Evolutionary conservation across 2,329 filamentous ascomycete species (phyloP).

Genomic region (Aspergillus puulaauensis): DNA sequence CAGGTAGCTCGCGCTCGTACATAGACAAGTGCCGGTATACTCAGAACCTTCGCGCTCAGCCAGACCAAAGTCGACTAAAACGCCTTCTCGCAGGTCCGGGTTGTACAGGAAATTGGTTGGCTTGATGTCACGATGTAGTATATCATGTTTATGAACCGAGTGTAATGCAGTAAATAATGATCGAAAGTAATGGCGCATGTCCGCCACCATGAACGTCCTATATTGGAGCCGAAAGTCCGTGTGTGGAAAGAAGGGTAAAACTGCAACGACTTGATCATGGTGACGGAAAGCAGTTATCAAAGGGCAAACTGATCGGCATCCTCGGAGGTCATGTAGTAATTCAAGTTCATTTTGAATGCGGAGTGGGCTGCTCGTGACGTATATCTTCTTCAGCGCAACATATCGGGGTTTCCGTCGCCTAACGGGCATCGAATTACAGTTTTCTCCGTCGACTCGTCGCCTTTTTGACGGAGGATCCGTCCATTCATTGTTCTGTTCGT

Average conservation of each 20-base stretch:
- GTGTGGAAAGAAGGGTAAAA: slow-evolving; percentile 94
- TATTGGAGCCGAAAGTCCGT: slow-evolving; percentile 92
- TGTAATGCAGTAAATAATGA: slow-evolving; percentile 82
- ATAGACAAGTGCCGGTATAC: slow-evolving; percentile 63
- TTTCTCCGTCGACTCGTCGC: slow-evolving; percentile 44
- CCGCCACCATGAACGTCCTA: slow-evolving; percentile 77
- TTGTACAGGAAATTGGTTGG: slow-evolving; percentile 98
- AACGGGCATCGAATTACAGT: slow-evolving; percentile 29
- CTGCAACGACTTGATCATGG: slow-evolving; percentile 90
- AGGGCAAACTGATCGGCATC: slow-evolving; percentile 83
- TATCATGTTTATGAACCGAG: slow-evolving; percentile 78
- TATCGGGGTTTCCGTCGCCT: slow-evolving; percentile 64
- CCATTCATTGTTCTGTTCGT: slow-evolving; percentile 65
- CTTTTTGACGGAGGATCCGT: slow-evolving; percentile 65
- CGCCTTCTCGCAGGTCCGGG: slow-evolving; percentile 70
- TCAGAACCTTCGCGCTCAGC: slow-evolving; percentile 71
- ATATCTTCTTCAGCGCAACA: slow-evolving; percentile 99
- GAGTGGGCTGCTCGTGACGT: slow-evolving; percentile 90
- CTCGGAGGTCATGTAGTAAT: slow-evolving; percentile 80
- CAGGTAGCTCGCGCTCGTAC: slow-evolving; percentile 63
- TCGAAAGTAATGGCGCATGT: slow-evolving; percentile 86
- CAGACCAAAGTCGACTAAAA: slow-evolving; percentile 98
- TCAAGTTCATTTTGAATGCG: slow-evolving; percentile 97
- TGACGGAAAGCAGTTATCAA: slow-evolving; percentile 96
- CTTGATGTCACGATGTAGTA: slow-evolving; percentile 94